Evolutionary conservation across 2,329 filamentous ascomycete species (phyloP).

Genomic region (Basipetospora sp.): DNA sequence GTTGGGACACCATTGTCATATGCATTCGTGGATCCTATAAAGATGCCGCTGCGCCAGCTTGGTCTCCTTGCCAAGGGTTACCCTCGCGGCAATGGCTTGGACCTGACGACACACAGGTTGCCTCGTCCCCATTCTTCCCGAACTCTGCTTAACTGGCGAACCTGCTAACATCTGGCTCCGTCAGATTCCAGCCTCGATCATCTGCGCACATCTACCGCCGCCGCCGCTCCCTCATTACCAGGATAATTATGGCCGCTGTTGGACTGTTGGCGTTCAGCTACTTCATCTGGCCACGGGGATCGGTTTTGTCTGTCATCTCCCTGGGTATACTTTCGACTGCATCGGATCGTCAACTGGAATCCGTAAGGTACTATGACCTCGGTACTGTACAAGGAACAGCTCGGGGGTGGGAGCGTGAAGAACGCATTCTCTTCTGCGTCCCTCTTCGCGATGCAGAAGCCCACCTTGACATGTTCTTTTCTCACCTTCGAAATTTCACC

Average conservation of each 20-base stretch:
- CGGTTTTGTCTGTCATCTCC: slow-evolving; percentile 46
- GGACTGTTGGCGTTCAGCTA: slow-evolving; percentile 53
- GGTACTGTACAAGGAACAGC: slow-evolving; percentile 81
- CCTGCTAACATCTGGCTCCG: slow-evolving; percentile 11
- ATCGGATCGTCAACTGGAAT: slow-evolving; percentile 71
- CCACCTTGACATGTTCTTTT: slow-evolving; percentile 95
- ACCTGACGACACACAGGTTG: slow-evolving; percentile 85
- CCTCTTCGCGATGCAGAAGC: slow-evolving; percentile 83
- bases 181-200: slow-evolving; percentile 72
- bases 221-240: slow-evolving; percentile 56
- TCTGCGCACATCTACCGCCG: slow-evolving; percentile 56
- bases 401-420: slow-evolving; percentile 88
- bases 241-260: slow-evolving; percentile 45
- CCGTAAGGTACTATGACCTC: slow-evolving; percentile 92
- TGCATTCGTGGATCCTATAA: slow-evolving; percentile 29
- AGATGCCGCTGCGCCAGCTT: slow-evolving; percentile 72
- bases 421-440: slow-evolving; percentile 87
- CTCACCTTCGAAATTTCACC: slow-evolving; percentile 89
- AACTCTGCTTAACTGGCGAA: too few species aligned
- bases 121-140: too few species aligned
- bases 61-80: slow-evolving; percentile 73
- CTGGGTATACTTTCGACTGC: slow-evolving; percentile 54
- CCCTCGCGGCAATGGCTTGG: slow-evolving; percentile 62
- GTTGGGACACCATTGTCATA: neutral
- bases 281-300: slow-evolving; percentile 59